Base-by-base conservation (phyloP, 129 eudicot genomes). In the Helianthus tuberosus region DNA sequence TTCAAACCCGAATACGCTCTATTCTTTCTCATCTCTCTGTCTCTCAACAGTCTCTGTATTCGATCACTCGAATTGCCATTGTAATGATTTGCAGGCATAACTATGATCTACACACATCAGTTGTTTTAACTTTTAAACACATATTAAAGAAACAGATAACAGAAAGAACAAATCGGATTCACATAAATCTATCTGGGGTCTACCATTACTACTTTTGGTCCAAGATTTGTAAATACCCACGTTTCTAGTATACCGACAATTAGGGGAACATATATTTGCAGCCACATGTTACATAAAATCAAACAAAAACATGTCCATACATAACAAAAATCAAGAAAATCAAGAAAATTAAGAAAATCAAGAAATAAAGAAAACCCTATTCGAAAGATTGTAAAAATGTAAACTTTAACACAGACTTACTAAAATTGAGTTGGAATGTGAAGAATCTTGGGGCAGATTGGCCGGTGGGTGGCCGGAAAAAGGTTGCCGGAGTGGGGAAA, bases 1-100 rank as follows among this genome's bases (percentile, higher is more conserved):
- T 80, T 27, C 32, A 27, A 27, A 27, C 32, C 32, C 32, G 32
- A 57, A n/a, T 80, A 77, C 64, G 77, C 75, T 84, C 75, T 92
- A 47, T 54, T 87, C 80, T 54, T 87, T 81, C 88, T 84, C 53
- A 83, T 70, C 87, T 83, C 87, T 54, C 94, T 80, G 32, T 78
- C 83, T 74, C 91, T 88, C 87, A 93, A 77, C 43, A 86, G 87
- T 78, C 98, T 87, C 54, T 68, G 86, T 32, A 67, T 68, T 65
- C 98, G 83, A 66, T 73, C 85, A 5, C 78, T 59, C 75, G 88
- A 82, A 70, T 78, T 53, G 66, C 80, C 84, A 75, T 80, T 84
- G 73, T 73, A 85, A 83, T 74, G 84, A 80, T 79, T 89, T 79
- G 86, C 94, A 72, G 98, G 96, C 95, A 92, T 92, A 68, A 23